Conservation (phyloP, 139 green algal genomes). For the Asterochloris sp. region DNA sequence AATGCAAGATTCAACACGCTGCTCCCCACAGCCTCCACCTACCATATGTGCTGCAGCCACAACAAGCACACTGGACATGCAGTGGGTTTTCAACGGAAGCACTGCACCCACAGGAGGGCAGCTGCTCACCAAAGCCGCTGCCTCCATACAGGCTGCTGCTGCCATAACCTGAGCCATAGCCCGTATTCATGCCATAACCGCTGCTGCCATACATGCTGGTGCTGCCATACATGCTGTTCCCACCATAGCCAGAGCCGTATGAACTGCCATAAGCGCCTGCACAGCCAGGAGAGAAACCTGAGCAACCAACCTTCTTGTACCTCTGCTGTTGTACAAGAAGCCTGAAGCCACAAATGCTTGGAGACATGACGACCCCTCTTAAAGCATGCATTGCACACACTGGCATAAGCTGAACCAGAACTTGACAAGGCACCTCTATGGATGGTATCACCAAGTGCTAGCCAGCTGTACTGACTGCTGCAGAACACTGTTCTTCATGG, state of each 20-base stretch:
- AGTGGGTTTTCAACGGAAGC: neutral
- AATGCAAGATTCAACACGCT: too few relatives aligned
- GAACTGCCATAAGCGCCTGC: neutral
- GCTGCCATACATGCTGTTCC: conserved; percentile 5
- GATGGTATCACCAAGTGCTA: too few relatives aligned
- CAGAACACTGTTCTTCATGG: too few relatives aligned
- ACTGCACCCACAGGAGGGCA: conserved; percentile 12
- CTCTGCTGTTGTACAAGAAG: neutral
- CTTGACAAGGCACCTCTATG: too few relatives aligned
- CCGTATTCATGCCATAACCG: conserved; percentile 26
- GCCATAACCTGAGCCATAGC: conserved; percentile 13
- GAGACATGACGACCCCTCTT: neutral
- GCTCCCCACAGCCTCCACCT: neutral
- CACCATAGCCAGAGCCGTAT: conserved; percentile 7
- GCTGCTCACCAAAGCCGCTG: conserved; percentile 9
- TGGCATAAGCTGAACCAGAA: neutral
- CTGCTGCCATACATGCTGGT: conserved; percentile 20
- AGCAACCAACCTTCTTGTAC: neutral
- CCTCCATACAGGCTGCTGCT: conserved; percentile 12
- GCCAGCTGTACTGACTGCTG: too few relatives aligned
- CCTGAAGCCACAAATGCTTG: neutral
- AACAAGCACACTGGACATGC: conserved; percentile 1
- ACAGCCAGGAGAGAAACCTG: neutral
- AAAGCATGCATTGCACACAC: neutral
- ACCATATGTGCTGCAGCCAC: conserved; percentile 30